These are phyloP conservation scores for Wickerhamiella sergipiensis DNA, from an alignment of 805 yeast genomes.

Conservation along the genomic window DNA sequence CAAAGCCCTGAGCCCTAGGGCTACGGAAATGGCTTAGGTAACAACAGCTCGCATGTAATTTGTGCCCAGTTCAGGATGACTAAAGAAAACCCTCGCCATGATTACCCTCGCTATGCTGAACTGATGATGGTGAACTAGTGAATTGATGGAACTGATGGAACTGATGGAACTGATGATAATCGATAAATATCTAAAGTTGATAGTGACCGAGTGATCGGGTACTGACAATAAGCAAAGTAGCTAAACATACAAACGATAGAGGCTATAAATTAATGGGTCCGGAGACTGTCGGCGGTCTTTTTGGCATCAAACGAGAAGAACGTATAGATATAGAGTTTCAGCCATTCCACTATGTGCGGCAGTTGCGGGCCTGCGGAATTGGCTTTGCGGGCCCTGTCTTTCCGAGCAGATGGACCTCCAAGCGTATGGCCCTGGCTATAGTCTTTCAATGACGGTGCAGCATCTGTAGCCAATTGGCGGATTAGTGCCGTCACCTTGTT, in stretches of 20 bases:
- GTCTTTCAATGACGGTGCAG: slow-evolving; percentile 1
- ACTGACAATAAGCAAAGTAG: too few relatives aligned
- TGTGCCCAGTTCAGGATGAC: too few relatives aligned
- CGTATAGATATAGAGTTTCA: slow-evolving; percentile 12
- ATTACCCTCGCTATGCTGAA: too few relatives aligned
- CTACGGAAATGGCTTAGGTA: too few relatives aligned
- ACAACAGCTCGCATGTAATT: too few relatives aligned
- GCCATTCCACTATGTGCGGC: slow-evolving; percentile 2
- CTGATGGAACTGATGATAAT: too few relatives aligned
- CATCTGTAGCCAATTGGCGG: slow-evolving; percentile 1
- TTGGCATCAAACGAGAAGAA: slow-evolving; percentile 16
- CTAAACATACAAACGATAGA: too few relatives aligned
- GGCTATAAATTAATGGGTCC: background rate
- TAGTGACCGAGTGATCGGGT: too few relatives aligned
- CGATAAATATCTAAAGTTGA: too few relatives aligned
- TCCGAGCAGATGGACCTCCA: slow-evolving; percentile 3
- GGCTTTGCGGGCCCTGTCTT: background rate
- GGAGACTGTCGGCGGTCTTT: slow-evolving; percentile 1
- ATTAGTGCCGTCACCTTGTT: slow-evolving; percentile 7
- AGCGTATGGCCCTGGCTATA: slow-evolving; percentile 12
- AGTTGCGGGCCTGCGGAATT: background rate
- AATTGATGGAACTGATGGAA: too few relatives aligned
- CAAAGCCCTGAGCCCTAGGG: background rate
- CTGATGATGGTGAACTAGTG: too few relatives aligned
- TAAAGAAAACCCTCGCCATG: too few relatives aligned